phyloP scores from a whole-genome alignment of 208 protist genomes.

The Acanthamoeba sp. region DNA sequence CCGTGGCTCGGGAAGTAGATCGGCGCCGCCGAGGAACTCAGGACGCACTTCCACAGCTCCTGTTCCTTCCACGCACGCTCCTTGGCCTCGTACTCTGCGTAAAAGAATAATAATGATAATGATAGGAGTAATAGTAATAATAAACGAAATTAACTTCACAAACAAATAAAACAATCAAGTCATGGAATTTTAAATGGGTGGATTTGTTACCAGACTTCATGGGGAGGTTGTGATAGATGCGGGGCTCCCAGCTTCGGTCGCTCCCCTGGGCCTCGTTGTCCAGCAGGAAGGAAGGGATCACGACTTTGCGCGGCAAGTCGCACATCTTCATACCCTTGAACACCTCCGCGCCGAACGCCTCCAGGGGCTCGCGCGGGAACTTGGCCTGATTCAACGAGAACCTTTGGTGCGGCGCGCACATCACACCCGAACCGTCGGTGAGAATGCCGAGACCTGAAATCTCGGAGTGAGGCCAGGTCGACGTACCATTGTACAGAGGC shows the following conservation, averaged over 20 bases:
- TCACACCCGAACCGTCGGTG: too few species aligned
- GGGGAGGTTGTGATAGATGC: constrained; percentile 70
- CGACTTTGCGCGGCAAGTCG: constrained; percentile 18
- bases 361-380: constrained; percentile 52
- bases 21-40: constrained; percentile 62
- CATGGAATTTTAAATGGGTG: too few species aligned
- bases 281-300: constrained; percentile 24
- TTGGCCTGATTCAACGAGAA: constrained; percentile 62
- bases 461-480: too few species aligned
- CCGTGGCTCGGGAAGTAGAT: constrained; percentile 62
- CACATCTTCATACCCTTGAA: constrained; percentile 17
- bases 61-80: constrained; percentile 49
- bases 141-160: too few species aligned
- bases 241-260: constrained; percentile 59
- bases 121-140: too few species aligned
- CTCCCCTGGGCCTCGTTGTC: constrained; percentile 32
- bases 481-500: constrained; percentile 22
- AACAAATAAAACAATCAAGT: too few species aligned
- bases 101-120: too few species aligned
- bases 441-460: too few species aligned
- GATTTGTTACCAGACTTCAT: constrained; percentile 27
- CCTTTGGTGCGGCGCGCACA: neutral
- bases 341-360: constrained; percentile 29
- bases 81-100: constrained; percentile 8
- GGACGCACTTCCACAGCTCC: constrained; percentile 61